These are phyloP conservation scores for Chara braunii DNA, from an alignment of 139 green algal species.

Conservation along the genomic window DNA sequence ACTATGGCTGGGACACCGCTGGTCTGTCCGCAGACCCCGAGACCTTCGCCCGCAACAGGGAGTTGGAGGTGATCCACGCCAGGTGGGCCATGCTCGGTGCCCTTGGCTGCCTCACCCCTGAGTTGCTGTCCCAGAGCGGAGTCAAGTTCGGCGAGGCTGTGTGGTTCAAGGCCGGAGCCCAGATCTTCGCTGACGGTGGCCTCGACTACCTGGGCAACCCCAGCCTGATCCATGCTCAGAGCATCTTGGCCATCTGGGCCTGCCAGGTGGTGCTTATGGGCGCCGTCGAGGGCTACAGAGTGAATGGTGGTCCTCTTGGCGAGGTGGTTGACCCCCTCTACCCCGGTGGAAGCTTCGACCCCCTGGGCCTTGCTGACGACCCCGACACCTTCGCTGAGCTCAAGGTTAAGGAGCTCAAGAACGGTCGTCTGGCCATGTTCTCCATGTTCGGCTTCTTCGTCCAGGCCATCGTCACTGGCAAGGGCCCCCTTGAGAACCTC, in stretches of 20 bases:
- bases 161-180: conserved; percentile 91
- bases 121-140: conserved; percentile 34
- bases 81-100: conserved; percentile 89
- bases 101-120: conserved; percentile 21
- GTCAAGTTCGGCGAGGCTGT: conserved; percentile 34
- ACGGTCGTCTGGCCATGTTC: conserved; percentile 54
- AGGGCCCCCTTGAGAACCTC: conserved; percentile 83
- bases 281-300: conserved; percentile 80
- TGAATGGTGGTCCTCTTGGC: conserved; percentile 75
- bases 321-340: conserved; percentile 65
- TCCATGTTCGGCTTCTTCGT: conserved; percentile 56
- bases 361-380: conserved; percentile 77
- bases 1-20: conserved; percentile 94
- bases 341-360: conserved; percentile 72
- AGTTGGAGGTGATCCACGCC: conserved; percentile 92
- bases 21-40: conserved; percentile 88
- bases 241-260: conserved; percentile 18
- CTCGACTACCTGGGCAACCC: conserved; percentile 71
- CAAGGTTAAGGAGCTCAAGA: conserved; percentile 94
- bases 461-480: conserved; percentile 69
- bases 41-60: conserved; percentile 61
- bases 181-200: conserved; percentile 80
- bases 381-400: conserved; percentile 74
- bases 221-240: conserved; percentile 50
- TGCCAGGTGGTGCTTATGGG: conserved; percentile 47